Evolutionary conservation across 1,284 basidiomycete species (phyloP), one percentile per base, ranked within the genome.

Genomic region (Ceratobasidium sp.): DNA sequence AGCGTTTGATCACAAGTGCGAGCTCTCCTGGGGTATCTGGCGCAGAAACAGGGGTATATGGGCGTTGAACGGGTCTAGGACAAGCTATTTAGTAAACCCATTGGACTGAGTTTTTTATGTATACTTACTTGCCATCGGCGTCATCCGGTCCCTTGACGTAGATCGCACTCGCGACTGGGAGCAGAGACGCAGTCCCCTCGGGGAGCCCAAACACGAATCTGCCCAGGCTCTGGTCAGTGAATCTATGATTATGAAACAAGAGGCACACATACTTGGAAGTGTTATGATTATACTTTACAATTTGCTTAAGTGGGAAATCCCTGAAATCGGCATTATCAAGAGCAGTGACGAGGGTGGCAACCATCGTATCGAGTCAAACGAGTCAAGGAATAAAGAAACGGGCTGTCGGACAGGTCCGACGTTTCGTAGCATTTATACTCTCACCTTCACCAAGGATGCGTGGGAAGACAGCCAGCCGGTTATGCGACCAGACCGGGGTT

Each of bases 221-320:
- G 59, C 28, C 43, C 48, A 50, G 4, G 26, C n/a, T 28, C 43
- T 3, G 3, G 18, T 21, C 23, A 73, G 53, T n/a, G n/a, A 48
- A 46, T n/a, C 3, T 8, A 4, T 23, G 16, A 3, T 6, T 4
- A 28, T 16, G 30, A 43, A 61, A 50, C n/a, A 52, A 52, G 21
- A 60, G 21, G 30, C 32, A 34, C 45, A 80, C 84, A 74, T 76
- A 91, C 85, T 87, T 87, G 45, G 92, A 84, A 4, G 93, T 90
- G 82, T 97, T 95, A 85, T 97, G 91, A 86, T 97, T 99, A 86
- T 98, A 98, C 1, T 89, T 89, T 76, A 90, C 85, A 77, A 98
- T 84, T 79, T 90, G 87, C 82, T 92, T 92, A 77, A 98, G 87
- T 78, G 89, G 91, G 81, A 98, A 89, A 79, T 92, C 88, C 64